A percentile compares a stretch with the other conserved stretches of the same genome.
Evolutionary conservation across 768 basidiomycete species (phyloP).

Genomic region (Boletus coccyginus): DNA sequence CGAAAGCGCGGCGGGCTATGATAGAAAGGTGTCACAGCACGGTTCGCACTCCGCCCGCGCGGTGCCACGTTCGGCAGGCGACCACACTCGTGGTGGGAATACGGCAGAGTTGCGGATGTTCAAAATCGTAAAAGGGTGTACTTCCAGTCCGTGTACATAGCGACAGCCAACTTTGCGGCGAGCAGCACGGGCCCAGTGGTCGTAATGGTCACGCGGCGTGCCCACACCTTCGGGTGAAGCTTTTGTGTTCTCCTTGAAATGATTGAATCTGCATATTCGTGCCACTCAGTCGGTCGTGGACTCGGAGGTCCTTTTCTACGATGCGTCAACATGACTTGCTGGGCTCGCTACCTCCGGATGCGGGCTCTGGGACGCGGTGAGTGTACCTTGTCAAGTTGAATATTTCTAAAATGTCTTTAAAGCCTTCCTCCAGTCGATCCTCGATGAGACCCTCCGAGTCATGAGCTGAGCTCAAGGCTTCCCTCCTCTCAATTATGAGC

Average conservation of each 20-base stretch:
- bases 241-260: not conserved
- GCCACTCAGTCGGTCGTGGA: constrained; percentile 10
- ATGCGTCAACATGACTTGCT: constrained; percentile 34
- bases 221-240: constrained; percentile 9
- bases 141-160: not conserved
- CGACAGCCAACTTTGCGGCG: constrained; percentile 10
- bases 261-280: not conserved
- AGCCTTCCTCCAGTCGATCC: constrained; percentile 16
- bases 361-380: constrained; percentile 1
- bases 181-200: constrained; percentile 16
- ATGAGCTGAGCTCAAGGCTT: constrained; percentile 1
- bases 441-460: constrained; percentile 11
- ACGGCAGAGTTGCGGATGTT: too few relatives aligned
- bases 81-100: too few relatives aligned
- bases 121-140: too few relatives aligned
- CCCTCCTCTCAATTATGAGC: not conserved
- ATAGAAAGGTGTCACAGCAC: too few relatives aligned
- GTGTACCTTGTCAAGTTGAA: not conserved
- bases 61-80: too few relatives aligned
- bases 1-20: too few relatives aligned
- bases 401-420: not conserved
- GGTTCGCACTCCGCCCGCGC: too few relatives aligned
- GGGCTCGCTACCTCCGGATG: constrained; percentile 1
- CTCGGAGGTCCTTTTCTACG: constrained; percentile 52
- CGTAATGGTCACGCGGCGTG: constrained; percentile 42